phyloP scores from a whole-genome alignment of 352 stramenopile genomes.

The Globisporangium uncinulatum region DNA sequence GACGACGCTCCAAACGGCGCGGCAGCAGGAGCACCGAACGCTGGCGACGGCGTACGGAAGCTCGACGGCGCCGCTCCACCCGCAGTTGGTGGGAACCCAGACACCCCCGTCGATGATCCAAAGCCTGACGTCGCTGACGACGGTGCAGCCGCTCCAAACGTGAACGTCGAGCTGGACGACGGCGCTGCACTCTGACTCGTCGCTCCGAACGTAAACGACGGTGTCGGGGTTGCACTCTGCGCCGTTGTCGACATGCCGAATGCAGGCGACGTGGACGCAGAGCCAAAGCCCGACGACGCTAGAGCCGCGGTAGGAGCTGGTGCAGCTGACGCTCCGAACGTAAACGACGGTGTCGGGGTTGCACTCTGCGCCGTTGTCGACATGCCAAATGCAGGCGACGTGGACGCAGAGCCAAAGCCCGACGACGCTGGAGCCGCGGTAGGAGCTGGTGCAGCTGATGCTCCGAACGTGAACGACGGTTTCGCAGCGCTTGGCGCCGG shows the following conservation, averaged over 20 bases:
- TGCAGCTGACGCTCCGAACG: conserved; percentile 13
- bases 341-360: conserved; percentile 11
- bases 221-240: background rate
- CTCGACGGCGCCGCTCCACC: conserved; percentile 14
- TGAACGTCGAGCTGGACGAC: conserved; percentile 10
- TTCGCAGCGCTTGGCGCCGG: too few relatives aligned
- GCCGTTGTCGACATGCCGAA: conserved; percentile 9
- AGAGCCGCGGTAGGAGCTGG: conserved; percentile 12
- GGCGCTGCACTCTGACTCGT: conserved; percentile 7
- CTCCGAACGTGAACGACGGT: conserved; percentile 19
- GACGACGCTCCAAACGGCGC: conserved; percentile 3
- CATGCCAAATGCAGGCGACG: background rate
- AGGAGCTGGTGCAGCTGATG: background rate
- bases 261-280: conserved; percentile 11
- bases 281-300: conserved; percentile 21
- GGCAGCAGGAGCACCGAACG: conserved; percentile 10
- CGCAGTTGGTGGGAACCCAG: conserved; percentile 28
- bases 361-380: too few relatives aligned
- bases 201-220: conserved; percentile 27
- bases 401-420: too few relatives aligned
- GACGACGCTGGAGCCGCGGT: conserved; percentile 1
- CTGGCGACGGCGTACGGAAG: conserved; percentile 1
- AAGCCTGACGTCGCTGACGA: conserved; percentile 29
- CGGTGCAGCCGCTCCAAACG: conserved; percentile 6
- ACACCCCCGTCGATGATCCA: conserved; percentile 26